Base-by-base conservation (phyloP, 2,329 filamentous ascomycete genomes). In the Drechslerella coelobrocha region DNA sequence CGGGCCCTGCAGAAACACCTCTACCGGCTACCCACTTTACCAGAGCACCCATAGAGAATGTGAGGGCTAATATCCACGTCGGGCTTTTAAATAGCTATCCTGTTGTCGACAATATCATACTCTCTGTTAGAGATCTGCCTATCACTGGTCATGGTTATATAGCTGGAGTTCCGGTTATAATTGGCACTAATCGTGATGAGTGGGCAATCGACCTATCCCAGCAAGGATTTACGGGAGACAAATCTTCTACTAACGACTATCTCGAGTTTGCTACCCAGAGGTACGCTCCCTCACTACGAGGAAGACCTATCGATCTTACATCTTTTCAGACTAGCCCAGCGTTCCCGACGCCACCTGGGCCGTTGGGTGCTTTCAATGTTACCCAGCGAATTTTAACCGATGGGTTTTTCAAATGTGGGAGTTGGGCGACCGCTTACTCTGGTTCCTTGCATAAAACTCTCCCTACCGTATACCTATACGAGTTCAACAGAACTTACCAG, bases 401-500 rank as follows among this genome's bases (percentile, higher is more conserved):
- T 56, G 73, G 68, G 56, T 72, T 75, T 29, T 80, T 79, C 74
- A 75, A 73, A 53, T 81, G 80, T 73, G 75, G 76, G 31, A 74
- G 77, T 55, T 74, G 77, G 24, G 78, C 78, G 23, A 78, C 77
- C 29, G 76, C 78, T n/a, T 78, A 77, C 73, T 75, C 76, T 1
- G 79, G 76, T 23, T 73, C 76, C 1, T 14, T 75, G 43, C 71
- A 78, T 66, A 51, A 55, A 41, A 75, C 77, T 29, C 78, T 81
- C 65, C 63, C 61, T 8, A 26, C 73, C 1, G 72, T 77, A 1
- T 81, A 79, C 75, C 74, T 76, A 51, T 81, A 78, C 72, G 69
- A 78, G 53, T 79, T 80, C 75, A 79, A 81, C 73, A 75, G 79
- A 48, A 80, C 78, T 2, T 81, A 80, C 74, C 79, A 77, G 62